phyloP scores from a whole-genome alignment of 139 green algal genomes.

The Haematococcus lacustris region DNA sequence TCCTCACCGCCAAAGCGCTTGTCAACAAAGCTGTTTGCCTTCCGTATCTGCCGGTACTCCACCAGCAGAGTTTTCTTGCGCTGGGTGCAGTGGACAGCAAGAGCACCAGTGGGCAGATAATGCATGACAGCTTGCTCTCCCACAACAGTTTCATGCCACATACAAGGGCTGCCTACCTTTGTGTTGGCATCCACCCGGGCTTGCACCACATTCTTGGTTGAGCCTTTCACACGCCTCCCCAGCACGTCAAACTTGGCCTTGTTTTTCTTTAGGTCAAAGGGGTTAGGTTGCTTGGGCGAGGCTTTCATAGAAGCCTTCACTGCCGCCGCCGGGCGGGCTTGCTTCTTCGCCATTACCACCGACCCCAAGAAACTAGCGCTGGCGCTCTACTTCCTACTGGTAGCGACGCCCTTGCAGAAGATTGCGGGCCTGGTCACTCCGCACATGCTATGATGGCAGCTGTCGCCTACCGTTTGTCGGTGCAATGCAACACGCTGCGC shows the following conservation, averaged over 20 bases:
- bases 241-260: slow-evolving; percentile 46
- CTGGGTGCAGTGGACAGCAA: slow-evolving; percentile 23
- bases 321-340: not conserved
- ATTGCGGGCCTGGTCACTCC: no score
- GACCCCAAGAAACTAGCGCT: no score
- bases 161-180: slow-evolving; percentile 19
- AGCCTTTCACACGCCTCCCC: slow-evolving; percentile 20
- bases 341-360: not conserved
- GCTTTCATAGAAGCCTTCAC: not conserved
- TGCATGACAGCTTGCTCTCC: not conserved
- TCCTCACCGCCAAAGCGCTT: slow-evolving; percentile 80
- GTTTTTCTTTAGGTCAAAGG: slow-evolving; percentile 38
- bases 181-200: slow-evolving; percentile 36
- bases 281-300: slow-evolving; percentile 30
- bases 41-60: slow-evolving; percentile 81
- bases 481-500: no score
- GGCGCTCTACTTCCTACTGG: no score
- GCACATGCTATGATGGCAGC: no score
- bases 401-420: no score
- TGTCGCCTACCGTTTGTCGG: no score
- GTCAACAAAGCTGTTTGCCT: slow-evolving; percentile 90
- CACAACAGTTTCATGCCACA: not conserved
- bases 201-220: slow-evolving; percentile 40
- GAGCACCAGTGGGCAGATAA: not conserved
- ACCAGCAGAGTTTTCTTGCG: slow-evolving; percentile 85